These are phyloP conservation scores for Stachybotrys elegans DNA, from an alignment of 2,329 filamentous ascomycete genomes.

Conservation along the genomic window DNA sequence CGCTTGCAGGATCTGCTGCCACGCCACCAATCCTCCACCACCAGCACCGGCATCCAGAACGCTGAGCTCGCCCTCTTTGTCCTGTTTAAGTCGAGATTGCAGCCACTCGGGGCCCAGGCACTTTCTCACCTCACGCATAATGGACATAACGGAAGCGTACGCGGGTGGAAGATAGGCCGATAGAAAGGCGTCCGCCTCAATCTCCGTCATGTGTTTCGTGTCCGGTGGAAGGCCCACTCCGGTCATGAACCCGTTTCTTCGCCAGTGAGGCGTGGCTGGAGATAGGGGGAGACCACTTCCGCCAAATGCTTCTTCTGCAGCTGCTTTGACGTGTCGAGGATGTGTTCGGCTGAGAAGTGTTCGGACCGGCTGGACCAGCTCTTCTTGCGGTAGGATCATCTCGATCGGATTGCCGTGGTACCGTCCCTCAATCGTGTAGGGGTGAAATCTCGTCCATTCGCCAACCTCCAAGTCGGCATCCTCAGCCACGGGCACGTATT, in stretches of 20 bases:
- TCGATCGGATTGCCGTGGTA: constrained; percentile 71
- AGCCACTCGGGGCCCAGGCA: constrained; percentile 69
- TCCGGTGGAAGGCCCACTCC: constrained; percentile 59
- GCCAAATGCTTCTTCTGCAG: constrained; percentile 71
- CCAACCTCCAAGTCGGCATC: constrained; percentile 26
- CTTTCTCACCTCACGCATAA: constrained; percentile 68
- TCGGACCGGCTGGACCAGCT: constrained; percentile 65
- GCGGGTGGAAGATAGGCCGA: constrained; percentile 64
- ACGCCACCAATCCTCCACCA: constrained; percentile 69
- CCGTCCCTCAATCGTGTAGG: constrained; percentile 67
- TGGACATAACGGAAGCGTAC: constrained; percentile 63
- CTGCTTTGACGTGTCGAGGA: constrained; percentile 67
- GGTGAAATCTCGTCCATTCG: constrained; percentile 57
- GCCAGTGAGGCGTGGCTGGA: constrained; percentile 60
- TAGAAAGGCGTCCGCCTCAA: constrained; percentile 70
- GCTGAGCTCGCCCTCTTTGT: constrained; percentile 51
- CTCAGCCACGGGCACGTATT: constrained; percentile 7
- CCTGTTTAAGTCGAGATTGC: constrained; percentile 53
- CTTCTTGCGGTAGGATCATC: constrained; percentile 65
- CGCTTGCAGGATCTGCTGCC: constrained; percentile 71
- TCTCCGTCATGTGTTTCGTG: constrained; percentile 64
- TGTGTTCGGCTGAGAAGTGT: constrained; percentile 63
- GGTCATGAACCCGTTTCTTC: constrained; percentile 54
- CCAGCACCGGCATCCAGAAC: constrained; percentile 72
- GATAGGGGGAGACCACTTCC: constrained; percentile 73